Percentiles rank a stretch among this genome's conserved stretches.
These are phyloP conservation scores for Phytophthora uliginosa DNA, from an alignment of 352 stramenopile genomes.

Conservation along the genomic window DNA sequence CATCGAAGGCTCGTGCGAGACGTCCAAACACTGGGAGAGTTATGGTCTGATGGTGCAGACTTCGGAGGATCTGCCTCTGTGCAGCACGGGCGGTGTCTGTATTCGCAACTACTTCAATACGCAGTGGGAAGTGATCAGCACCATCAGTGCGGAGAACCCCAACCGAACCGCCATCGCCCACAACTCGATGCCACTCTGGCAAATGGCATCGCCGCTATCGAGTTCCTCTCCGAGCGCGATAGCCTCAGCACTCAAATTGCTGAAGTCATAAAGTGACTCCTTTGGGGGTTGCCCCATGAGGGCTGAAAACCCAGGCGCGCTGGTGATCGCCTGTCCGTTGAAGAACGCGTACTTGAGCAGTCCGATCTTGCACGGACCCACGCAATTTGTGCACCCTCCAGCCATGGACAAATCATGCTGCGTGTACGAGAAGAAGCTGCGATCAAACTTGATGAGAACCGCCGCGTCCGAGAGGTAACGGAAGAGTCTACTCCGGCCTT, in stretches of 20 bases:
- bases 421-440: constrained; percentile 30
- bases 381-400: constrained; percentile 19
- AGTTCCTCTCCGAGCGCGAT: constrained; percentile 5
- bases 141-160: constrained; percentile 9
- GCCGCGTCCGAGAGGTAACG: constrained; percentile 12
- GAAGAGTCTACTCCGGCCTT: constrained; percentile 8
- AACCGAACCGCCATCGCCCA: constrained; percentile 20
- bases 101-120: constrained; percentile 40
- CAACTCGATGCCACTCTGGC: constrained; percentile 28
- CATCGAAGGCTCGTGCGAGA: constrained; percentile 26
- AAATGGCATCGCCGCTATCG: constrained; percentile 16
- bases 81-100: constrained; percentile 24
- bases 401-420: constrained; percentile 24
- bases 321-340: background rate
- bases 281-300: background rate
- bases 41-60: constrained; percentile 36
- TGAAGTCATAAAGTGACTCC: constrained; percentile 22
- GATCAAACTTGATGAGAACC: constrained; percentile 19
- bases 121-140: constrained; percentile 31
- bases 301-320: background rate
- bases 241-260: constrained; percentile 8
- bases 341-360: constrained; percentile 21
- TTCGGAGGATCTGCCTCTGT: constrained; percentile 35
- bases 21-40: constrained; percentile 13
- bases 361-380: constrained; percentile 22